Evolutionary conservation across 192 early-diverging fungal genomes (phyloP).

Genomic region (Paraglomus occultum): DNA sequence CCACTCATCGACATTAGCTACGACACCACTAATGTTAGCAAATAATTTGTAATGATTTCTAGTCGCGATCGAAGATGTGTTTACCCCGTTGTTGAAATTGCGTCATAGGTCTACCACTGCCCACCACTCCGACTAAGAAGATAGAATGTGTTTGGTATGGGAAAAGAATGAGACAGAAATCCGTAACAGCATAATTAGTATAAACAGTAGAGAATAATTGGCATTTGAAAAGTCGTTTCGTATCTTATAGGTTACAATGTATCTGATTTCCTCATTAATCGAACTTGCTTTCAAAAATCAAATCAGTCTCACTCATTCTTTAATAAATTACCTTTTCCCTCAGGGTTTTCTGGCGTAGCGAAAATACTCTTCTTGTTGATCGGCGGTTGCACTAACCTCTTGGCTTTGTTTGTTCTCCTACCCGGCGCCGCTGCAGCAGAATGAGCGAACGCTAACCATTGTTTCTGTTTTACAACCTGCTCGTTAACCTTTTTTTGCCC

Average conservation of each 20-base stretch:
- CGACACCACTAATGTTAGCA: too few relatives aligned
- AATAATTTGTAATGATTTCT: background rate
- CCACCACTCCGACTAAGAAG: constrained; percentile 70
- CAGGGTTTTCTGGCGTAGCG: constrained; percentile 76
- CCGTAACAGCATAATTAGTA: background rate
- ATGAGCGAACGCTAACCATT: constrained; percentile 75
- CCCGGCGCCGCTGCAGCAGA: constrained; percentile 35
- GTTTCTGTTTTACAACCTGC: constrained; percentile 67
- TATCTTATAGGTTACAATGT: background rate
- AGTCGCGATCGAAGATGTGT: constrained; percentile 58
- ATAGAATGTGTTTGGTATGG: constrained; percentile 9
- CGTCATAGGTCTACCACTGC: constrained; percentile 77
- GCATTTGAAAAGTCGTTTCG: background rate
- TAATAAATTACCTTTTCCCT: constrained; percentile 72
- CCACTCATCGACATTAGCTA: too few relatives aligned
- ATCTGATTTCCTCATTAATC: background rate
- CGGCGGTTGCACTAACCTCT: constrained; percentile 33
- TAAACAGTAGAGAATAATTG: background rate
- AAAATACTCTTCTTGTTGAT: constrained; percentile 75
- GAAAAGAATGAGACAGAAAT: background rate
- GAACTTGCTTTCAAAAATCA: background rate
- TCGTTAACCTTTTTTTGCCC: constrained; percentile 55
- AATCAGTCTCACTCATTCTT: background rate
- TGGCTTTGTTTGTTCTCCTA: constrained; percentile 48
- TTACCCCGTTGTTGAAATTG: constrained; percentile 71